These are phyloP conservation scores for Suillus variegatus DNA, from an alignment of 768 basidiomycete genomes.

Conservation along the genomic window DNA sequence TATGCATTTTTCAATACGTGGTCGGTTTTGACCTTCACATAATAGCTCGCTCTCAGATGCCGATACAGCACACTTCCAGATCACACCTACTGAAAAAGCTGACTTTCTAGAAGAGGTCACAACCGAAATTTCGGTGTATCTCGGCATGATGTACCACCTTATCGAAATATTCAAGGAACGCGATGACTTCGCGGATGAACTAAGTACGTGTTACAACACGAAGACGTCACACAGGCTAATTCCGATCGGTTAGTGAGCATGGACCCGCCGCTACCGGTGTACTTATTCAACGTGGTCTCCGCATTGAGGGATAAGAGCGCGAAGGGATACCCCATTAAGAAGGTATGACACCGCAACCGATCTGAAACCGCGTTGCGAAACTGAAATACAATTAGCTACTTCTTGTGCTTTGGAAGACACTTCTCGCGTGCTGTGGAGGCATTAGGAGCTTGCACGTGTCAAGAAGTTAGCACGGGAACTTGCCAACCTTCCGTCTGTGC, in stretches of 20 bases:
- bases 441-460: slow-evolving; percentile 82
- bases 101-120: slow-evolving; percentile 89
- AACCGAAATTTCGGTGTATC: slow-evolving; percentile 89
- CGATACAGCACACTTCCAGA: slow-evolving; percentile 70
- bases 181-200: slow-evolving; percentile 93
- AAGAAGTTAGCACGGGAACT: slow-evolving; percentile 87
- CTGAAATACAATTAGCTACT: slow-evolving; percentile 59
- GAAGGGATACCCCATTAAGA: slow-evolving; percentile 96
- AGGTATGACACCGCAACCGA: slow-evolving; percentile 47
- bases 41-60: slow-evolving; percentile 73
- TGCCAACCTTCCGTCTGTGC: slow-evolving; percentile 63
- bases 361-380: background rate
- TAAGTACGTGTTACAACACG: slow-evolving; percentile 63
- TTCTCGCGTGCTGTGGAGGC: slow-evolving; percentile 92
- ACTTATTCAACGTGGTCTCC: slow-evolving; percentile 89
- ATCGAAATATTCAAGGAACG: slow-evolving; percentile 93
- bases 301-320: slow-evolving; percentile 90
- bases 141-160: slow-evolving; percentile 94
- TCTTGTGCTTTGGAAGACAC: slow-evolving; percentile 91
- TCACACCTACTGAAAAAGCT: slow-evolving; percentile 67
- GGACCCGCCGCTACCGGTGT: slow-evolving; percentile 92
- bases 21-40: slow-evolving; percentile 7
- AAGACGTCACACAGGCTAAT: slow-evolving; percentile 11
- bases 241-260: slow-evolving; percentile 72
- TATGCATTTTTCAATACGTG: slow-evolving; percentile 29